These are phyloP conservation scores for Penicillium frequentans DNA, from an alignment of 2,329 filamentous ascomycete species.

Conservation along the genomic window DNA sequence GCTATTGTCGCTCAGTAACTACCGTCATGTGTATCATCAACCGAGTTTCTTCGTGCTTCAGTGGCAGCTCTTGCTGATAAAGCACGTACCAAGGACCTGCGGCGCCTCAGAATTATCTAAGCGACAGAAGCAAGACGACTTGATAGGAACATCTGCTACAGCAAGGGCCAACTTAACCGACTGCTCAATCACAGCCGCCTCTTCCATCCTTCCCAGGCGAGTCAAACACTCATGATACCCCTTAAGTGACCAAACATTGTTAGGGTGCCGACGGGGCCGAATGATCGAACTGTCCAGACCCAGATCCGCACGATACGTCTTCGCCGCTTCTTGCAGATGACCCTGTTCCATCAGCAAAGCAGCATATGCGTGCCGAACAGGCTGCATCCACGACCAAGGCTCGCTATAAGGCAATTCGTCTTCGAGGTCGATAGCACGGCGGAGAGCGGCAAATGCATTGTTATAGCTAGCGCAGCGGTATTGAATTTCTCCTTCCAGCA, in stretches of 20 bases:
- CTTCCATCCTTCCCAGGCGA: constrained; percentile 49
- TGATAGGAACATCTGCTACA: constrained; percentile 59
- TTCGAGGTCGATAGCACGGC: constrained; percentile 57
- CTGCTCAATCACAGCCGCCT: constrained; percentile 47
- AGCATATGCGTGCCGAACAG: constrained; percentile 67
- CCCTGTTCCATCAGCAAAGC: constrained; percentile 68
- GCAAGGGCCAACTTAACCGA: constrained; percentile 53
- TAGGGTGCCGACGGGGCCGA: constrained; percentile 63
- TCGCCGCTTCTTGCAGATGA: constrained; percentile 52
- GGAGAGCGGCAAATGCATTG: constrained; percentile 58
- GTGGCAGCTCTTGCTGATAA: not conserved
- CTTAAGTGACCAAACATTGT: constrained; percentile 72
- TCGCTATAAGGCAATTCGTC: constrained; percentile 68
- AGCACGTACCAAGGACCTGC: not conserved
- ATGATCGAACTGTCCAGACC: constrained; percentile 59
- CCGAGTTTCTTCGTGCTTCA: not conserved
- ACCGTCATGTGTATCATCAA: not conserved
- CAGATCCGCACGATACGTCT: constrained; percentile 60
- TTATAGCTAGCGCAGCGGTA: constrained; percentile 63
- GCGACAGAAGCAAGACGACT: constrained; percentile 59
- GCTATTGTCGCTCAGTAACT: not conserved
- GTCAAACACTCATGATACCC: constrained; percentile 69
- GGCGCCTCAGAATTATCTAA: constrained; percentile 16
- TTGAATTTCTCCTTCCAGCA: constrained; percentile 71
- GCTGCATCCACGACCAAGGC: constrained; percentile 78